phyloP scores from a whole-genome alignment of 1,139 yeast species.

The Yamadazyma songkhlaensis region DNA sequence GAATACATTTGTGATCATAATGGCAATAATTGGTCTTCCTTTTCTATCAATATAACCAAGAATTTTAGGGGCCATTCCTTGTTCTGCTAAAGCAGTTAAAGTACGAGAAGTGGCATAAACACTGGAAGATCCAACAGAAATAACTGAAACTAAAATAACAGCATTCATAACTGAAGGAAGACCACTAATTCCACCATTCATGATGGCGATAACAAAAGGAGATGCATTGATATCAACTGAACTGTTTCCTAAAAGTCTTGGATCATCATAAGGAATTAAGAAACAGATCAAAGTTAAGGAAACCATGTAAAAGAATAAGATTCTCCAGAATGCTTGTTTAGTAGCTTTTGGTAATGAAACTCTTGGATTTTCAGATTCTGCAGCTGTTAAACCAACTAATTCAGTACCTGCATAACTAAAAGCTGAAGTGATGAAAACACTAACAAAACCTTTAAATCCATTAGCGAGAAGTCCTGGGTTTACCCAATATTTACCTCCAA shows the following conservation, averaged over 20 bases:
- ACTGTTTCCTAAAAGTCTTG: constrained; percentile 29
- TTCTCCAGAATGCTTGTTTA: constrained; percentile 47
- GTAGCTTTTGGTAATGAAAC: constrained; percentile 39
- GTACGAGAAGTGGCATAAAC: constrained; percentile 47
- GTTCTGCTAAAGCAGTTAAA: constrained; percentile 38
- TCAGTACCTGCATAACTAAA: constrained; percentile 44
- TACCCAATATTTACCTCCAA: constrained; percentile 40
- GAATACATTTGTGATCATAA: constrained; percentile 31
- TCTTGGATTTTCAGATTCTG: constrained; percentile 40
- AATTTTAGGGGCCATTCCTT: constrained; percentile 41
- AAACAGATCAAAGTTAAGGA: constrained; percentile 37
- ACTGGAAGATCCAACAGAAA: constrained; percentile 45
- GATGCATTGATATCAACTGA: constrained; percentile 22
- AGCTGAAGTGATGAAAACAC: constrained; percentile 42
- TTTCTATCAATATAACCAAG: constrained; percentile 38
- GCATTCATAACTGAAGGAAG: constrained; percentile 47
- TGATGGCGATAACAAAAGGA: constrained; percentile 40
- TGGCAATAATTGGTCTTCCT: constrained; percentile 44
- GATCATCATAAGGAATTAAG: constrained; percentile 34
- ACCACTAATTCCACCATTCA: constrained; percentile 48
- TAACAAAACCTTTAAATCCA: constrained; percentile 42
- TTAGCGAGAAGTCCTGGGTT: constrained; percentile 41
- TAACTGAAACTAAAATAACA: constrained; percentile 38
- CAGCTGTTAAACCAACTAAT: constrained; percentile 40
- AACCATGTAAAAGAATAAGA: constrained; percentile 37